Evolutionary conservation across 805 yeast genomes (phyloP).

Genomic region (Hanseniaspora valbyensis): DNA sequence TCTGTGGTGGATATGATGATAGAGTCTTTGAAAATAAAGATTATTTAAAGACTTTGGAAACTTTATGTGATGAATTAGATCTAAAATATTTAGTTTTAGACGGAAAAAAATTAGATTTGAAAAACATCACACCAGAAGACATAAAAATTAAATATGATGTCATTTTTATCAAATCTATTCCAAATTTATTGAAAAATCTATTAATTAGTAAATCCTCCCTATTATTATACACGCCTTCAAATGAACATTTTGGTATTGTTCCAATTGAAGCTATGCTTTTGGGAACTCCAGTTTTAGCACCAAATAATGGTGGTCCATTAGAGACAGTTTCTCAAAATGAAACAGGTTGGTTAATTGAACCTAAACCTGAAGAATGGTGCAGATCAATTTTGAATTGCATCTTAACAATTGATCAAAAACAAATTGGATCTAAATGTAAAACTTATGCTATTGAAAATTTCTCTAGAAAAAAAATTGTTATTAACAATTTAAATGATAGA

Average conservation of each 20-base stretch:
- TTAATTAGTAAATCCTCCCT: slow-evolving; percentile 48
- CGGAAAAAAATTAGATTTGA: slow-evolving; percentile 9
- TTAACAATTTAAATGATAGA: slow-evolving; percentile 29
- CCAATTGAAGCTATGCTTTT: slow-evolving; percentile 90
- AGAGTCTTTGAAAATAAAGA: slow-evolving; percentile 65
- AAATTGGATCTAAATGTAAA: slow-evolving; percentile 26
- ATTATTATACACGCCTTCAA: slow-evolving; percentile 76
- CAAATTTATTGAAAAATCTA: slow-evolving; percentile 50
- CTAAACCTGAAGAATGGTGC: slow-evolving; percentile 39
- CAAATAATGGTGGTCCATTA: slow-evolving; percentile 82
- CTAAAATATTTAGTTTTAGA: slow-evolving; percentile 31
- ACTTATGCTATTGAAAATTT: slow-evolving; percentile 27
- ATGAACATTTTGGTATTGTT: slow-evolving; percentile 95
- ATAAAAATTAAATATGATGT: slow-evolving; percentile 33
- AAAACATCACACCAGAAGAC: slow-evolving; percentile 29
- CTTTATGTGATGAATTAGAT: slow-evolving; percentile 35
- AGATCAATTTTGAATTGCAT: slow-evolving; percentile 36
- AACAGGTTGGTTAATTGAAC: slow-evolving; percentile 54
- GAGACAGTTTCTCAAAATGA: slow-evolving; percentile 51
- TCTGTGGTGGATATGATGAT: slow-evolving; percentile 87
- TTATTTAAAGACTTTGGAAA: slow-evolving; percentile 51
- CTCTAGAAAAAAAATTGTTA: slow-evolving; percentile 32
- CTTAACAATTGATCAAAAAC: slow-evolving; percentile 19
- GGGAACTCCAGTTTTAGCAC: slow-evolving; percentile 75
- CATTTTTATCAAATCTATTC: slow-evolving; percentile 71